Percentiles rank a stretch among this genome's conserved stretches.
These are phyloP conservation scores for Penicillium herquei DNA, from an alignment of 495 filamentous ascomycete species.

Conservation along the genomic window DNA sequence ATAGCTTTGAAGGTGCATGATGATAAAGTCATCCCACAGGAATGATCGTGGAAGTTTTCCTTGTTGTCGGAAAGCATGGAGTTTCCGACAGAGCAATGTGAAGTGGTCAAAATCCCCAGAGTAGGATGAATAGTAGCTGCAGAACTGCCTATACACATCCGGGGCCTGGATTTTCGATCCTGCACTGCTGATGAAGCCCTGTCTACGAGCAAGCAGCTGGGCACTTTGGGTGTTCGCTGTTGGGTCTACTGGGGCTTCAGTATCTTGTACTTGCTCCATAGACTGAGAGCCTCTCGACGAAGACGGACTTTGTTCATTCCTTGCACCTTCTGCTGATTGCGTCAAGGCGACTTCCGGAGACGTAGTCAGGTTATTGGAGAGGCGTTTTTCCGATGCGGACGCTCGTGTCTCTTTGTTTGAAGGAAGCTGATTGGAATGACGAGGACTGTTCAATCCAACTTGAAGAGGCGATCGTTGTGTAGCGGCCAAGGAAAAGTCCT, in stretches of 20 bases:
- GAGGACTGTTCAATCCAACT: constrained; percentile 14
- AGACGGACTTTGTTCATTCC: constrained; percentile 9
- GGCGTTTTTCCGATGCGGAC: no score
- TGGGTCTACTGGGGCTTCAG: background rate
- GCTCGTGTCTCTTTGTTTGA: background rate
- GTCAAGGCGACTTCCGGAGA: constrained; percentile 8
- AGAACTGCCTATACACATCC: constrained; percentile 50
- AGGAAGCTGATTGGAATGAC: background rate
- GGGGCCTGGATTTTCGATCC: constrained; percentile 22
- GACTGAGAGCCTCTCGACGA: constrained; percentile 12
- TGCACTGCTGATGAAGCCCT: constrained; percentile 24
- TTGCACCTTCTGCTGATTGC: background rate
- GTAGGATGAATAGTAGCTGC: constrained; percentile 56
- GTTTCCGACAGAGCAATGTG: constrained; percentile 49
- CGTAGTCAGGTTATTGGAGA: background rate
- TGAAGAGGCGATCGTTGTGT: constrained; percentile 15
- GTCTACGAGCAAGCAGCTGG: constrained; percentile 22
- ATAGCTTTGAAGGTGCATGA: constrained; percentile 42
- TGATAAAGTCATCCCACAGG: constrained; percentile 70
- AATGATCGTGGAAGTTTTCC: constrained; percentile 44
- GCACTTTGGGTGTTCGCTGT: constrained; percentile 5
- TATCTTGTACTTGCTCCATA: background rate
- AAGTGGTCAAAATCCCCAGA: constrained; percentile 54
- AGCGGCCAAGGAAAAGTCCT: constrained; percentile 10
- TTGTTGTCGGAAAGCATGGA: constrained; percentile 45